phyloP scores from a whole-genome alignment of 2,329 filamentous ascomycete genomes.

The Colletotrichum spinosum region DNA sequence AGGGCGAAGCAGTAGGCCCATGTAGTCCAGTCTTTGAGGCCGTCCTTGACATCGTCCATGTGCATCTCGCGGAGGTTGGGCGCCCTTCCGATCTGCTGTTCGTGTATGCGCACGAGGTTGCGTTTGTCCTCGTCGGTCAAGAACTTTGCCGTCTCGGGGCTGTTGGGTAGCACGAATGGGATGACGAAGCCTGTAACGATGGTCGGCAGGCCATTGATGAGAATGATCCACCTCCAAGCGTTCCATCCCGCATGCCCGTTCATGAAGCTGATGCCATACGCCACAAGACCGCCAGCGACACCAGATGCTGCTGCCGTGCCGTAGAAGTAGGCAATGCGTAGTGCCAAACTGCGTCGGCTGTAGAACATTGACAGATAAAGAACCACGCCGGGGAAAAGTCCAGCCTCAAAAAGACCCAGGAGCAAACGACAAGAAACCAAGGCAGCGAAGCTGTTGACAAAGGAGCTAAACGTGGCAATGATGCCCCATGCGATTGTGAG shows the following conservation, averaged over 20 bases:
- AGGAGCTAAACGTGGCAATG: slow-evolving; percentile 66
- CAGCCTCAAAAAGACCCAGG: slow-evolving; percentile 69
- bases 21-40: slow-evolving; percentile 46
- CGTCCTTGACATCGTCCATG: slow-evolving; percentile 44
- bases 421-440: slow-evolving; percentile 68
- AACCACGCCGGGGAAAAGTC: slow-evolving; percentile 69
- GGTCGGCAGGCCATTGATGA: slow-evolving; percentile 67
- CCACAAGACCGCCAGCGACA: slow-evolving; percentile 73
- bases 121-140: slow-evolving; percentile 53
- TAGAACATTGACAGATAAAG: slow-evolving; percentile 74
- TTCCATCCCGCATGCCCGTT: slow-evolving; percentile 65
- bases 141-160: slow-evolving; percentile 65
- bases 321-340: slow-evolving; percentile 74
- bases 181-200: slow-evolving; percentile 48
- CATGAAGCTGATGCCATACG: slow-evolving; percentile 73
- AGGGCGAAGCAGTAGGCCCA: slow-evolving; percentile 45
- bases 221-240: slow-evolving; percentile 77
- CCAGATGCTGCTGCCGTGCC: slow-evolving; percentile 70
- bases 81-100: slow-evolving; percentile 41
- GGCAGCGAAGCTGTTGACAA: slow-evolving; percentile 65
- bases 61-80: slow-evolving; percentile 46
- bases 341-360: slow-evolving; percentile 68
- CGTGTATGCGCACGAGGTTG: slow-evolving; percentile 49
- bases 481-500: slow-evolving; percentile 58
- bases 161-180: slow-evolving; percentile 51